Base-by-base conservation (phyloP, 106 monocot genomes). In the Iris macrosiphon region DNA sequence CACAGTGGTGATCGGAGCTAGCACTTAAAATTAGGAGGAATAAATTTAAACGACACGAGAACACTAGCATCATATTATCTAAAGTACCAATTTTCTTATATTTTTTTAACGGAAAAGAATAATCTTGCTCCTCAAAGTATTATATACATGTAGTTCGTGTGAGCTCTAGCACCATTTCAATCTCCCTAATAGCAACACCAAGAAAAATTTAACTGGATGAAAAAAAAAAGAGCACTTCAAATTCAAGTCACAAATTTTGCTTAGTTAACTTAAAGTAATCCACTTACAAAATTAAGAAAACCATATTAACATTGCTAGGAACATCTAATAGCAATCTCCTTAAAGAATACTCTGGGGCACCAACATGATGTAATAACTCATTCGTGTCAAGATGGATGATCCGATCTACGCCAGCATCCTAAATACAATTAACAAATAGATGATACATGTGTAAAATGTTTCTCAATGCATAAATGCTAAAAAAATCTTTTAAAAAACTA, bases 301-400 rank as follows among this genome's bases (percentile, higher is more conserved):
- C 96, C 72, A 90, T 83, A 42, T 96, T 90, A 70, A 87, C 90
- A 74, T 96, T 76, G 54, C 41, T 55, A 48, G 96, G 89, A 29
- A 90, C 77, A 66, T 90, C 86, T 30, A 53, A 43, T 35, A 96
- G 75, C 47, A 96, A 78, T 31, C 67, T 49, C 61, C 75, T 67
- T 57, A 96, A 72, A 25, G 96, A 96, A 64, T 96, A 96, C 28
- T 87, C 96, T 41, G 34, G 60, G 18, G 86, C 77, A 49, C 90
- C 96, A 26, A 83, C 90, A 49, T 89, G 96, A 78, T 96, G 76
- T 27, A 96, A 44, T 28, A 96, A 64, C 49, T 96, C 96, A 72
- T 96, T 90, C 58, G 90, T 96, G 57, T 96, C 96, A 44, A 96
- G 72, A 82, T 96, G 96, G 53, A 96, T 83, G 26, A 96, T 96